Conservation (phyloP, 345 rosid species). For the Salix udensis region DNA sequence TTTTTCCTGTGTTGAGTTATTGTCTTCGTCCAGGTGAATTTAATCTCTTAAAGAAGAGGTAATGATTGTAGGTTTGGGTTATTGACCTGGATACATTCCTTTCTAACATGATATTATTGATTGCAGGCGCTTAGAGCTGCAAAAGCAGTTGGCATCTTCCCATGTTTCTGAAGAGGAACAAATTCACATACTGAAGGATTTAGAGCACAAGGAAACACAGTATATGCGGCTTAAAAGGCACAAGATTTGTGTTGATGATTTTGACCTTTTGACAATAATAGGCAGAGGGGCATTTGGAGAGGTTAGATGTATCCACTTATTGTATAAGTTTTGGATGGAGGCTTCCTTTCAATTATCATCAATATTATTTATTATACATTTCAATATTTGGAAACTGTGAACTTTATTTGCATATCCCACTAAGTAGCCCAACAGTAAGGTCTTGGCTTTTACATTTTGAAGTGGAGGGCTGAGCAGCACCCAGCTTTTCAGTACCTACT, state of each 20-base stretch:
- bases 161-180: conserved; percentile 72
- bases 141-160: conserved; percentile 68
- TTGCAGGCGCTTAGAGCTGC: conserved; percentile 60
- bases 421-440: no score
- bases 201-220: conserved; percentile 81
- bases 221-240: conserved; percentile 80
- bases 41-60: background rate
- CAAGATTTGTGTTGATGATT: conserved; percentile 81
- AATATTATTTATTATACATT: no score
- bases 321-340: conserved; percentile 1
- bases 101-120: conserved; percentile 14
- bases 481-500: background rate
- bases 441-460: no score
- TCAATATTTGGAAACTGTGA: no score
- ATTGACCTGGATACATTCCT: conserved; percentile 11
- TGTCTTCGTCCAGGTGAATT: background rate
- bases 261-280: conserved; percentile 67
- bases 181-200: conserved; percentile 61
- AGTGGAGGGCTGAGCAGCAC: no score
- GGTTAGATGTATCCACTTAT: conserved; percentile 42
- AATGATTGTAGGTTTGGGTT: conserved; percentile 4
- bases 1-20: background rate
- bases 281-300: conserved; percentile 98
- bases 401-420: no score
- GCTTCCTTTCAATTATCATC: background rate